Conservation (phyloP, 2,329 filamentous ascomycete genomes). For the Beauveria sp. region DNA sequence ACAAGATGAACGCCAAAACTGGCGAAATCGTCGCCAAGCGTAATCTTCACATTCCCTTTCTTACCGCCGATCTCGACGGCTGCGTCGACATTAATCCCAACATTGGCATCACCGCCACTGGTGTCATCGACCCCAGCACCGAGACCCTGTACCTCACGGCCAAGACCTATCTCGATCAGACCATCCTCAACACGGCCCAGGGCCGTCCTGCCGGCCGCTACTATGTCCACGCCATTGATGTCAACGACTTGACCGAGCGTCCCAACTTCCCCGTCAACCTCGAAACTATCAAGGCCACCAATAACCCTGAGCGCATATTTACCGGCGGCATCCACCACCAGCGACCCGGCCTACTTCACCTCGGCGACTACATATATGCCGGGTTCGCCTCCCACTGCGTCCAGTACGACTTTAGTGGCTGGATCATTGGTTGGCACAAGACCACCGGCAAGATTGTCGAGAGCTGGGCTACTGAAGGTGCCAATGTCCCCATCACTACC, state of each 20-base stretch:
- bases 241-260: constrained; percentile 28
- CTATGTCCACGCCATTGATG: constrained; percentile 30
- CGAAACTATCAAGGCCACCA: constrained; percentile 37
- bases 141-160: constrained; percentile 36
- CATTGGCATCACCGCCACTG: constrained; percentile 38
- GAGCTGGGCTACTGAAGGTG: constrained; percentile 32
- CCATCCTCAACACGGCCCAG: constrained; percentile 20
- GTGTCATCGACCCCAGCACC: constrained; percentile 36
- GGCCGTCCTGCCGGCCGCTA: constrained; percentile 27
- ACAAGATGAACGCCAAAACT: constrained; percentile 47
- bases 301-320: constrained; percentile 41
- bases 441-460: constrained; percentile 29
- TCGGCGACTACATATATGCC: constrained; percentile 40
- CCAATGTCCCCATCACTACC: constrained; percentile 28
- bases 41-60: constrained; percentile 41
- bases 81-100: constrained; percentile 42
- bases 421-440: constrained; percentile 41
- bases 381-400: constrained; percentile 50
- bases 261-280: constrained; percentile 40
- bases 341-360: constrained; percentile 37
- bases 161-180: constrained; percentile 34
- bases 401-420: constrained; percentile 47
- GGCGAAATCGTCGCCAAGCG: constrained; percentile 40
- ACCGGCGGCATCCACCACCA: constrained; percentile 45
- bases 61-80: constrained; percentile 38